These are phyloP conservation scores for Xerocomellus chrysenteron DNA, from an alignment of 768 basidiomycete species.

Conservation along the genomic window DNA sequence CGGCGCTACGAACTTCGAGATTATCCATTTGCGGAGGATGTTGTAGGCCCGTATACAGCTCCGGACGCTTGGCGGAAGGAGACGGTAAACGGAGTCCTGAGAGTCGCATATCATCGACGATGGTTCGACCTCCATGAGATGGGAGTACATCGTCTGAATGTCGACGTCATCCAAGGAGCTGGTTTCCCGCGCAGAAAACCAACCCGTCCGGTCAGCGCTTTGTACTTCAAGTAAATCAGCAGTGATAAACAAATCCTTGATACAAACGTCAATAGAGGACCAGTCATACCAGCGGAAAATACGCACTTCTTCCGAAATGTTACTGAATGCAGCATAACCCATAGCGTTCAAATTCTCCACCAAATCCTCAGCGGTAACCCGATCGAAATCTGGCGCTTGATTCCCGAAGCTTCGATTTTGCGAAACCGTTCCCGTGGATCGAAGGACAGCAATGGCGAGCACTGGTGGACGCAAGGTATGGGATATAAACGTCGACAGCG, in stretches of 20 bases:
- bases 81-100: constrained; percentile 69
- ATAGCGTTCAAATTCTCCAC: constrained; percentile 80
- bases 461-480: constrained; percentile 62
- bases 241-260: constrained; percentile 73
- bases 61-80: constrained; percentile 73
- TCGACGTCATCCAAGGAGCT: constrained; percentile 60
- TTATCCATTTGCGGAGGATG: constrained; percentile 77
- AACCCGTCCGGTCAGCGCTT: constrained; percentile 73
- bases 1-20: constrained; percentile 65
- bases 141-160: constrained; percentile 75
- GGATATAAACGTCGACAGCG: constrained; percentile 47
- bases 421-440: constrained; percentile 12
- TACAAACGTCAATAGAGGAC: constrained; percentile 4
- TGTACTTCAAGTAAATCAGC: constrained; percentile 82
- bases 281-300: not conserved
- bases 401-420: constrained; percentile 29
- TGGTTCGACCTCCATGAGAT: constrained; percentile 69
- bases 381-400: constrained; percentile 63
- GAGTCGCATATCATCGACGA: constrained; percentile 70
- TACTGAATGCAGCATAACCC: constrained; percentile 71
- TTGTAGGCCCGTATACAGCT: constrained; percentile 75
- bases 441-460: constrained; percentile 24
- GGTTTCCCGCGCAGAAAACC: constrained; percentile 65
- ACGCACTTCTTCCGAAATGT: constrained; percentile 73
- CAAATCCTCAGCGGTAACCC: constrained; percentile 62